Base-by-base conservation (phyloP, 140 eudicot species). In the Eryngium alpinum region DNA sequence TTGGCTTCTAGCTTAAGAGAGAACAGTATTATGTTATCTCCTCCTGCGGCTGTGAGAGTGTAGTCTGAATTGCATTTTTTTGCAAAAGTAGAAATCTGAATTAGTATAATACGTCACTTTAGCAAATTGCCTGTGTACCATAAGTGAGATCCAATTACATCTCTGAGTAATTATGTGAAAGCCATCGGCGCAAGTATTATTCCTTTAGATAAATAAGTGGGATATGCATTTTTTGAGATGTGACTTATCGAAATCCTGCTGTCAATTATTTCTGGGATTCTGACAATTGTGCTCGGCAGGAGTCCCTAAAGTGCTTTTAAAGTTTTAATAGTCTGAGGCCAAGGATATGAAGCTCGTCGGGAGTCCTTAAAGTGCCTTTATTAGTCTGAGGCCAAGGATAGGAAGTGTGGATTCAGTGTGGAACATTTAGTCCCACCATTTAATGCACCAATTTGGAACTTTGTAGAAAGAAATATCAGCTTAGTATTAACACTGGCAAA, bases 281-380 rank as follows among this genome's bases (percentile, higher is more conserved):
- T 73, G 78, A 44, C 59, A 73, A 9, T 73, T 73, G 78, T 44
- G 78, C 78, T 73, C 59, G 13, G 6, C 16, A 59, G 57, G 78
- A 5, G 31, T n/a, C 32, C 9, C 11, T 14, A 38, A 34, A 10
- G 32, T 44, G 57, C 22, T 18, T n/a, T 46, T 28, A 74, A 74
- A n/a, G n/a, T n/a, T n/a, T n/a, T n/a, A n/a, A n/a, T n/a, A n/a
- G n/a, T n/a, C 5, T 17, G 33, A 74, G 78, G 57, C 21, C 59
- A 27, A 74, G 22, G 34, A 17, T 44, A 74, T 32, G 57, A 72
- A 72, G n/a, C 78, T 73, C 59, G 13, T 15, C 16, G 78, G 57
- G 78, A 5, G 31, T n/a, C 32, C 9, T 22, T 14, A 38, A 34
- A 10, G 32, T 44, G 57, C 22, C 31, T n/a, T 46, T 28, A 74